Conservation (phyloP, 1,139 yeast genomes). For the Saccharomyces hybrid region DNA sequence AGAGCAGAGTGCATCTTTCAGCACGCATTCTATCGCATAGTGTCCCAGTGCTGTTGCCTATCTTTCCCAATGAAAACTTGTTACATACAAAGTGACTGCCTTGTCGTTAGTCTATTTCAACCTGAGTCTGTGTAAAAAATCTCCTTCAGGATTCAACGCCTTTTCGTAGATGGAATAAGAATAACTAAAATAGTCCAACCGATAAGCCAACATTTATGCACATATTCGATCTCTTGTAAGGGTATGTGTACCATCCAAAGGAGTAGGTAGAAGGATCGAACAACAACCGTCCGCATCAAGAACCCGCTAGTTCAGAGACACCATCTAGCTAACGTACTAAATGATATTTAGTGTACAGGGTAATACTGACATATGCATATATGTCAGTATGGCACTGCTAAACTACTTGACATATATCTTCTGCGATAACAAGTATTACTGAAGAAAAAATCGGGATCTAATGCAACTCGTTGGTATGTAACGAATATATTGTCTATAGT, state of each 20-base stretch:
- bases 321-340: neutral
- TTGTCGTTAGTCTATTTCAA: neutral
- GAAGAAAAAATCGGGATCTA: neutral
- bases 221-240: neutral
- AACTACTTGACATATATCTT: neutral
- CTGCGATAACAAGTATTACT: neutral
- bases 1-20: neutral
- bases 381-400: no score
- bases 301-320: neutral
- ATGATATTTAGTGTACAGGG: neutral
- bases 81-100: neutral
- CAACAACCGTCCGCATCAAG: neutral
- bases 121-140: neutral
- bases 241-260: neutral
- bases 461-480: no score
- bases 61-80: neutral
- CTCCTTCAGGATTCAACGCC: neutral
- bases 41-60: neutral
- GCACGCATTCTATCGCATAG: neutral
- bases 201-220: neutral
- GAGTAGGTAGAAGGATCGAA: slow-evolving; percentile 1
- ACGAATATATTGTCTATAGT: neutral
- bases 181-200: neutral
- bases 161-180: neutral
- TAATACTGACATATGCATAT: neutral